phyloP scores from a whole-genome alignment of 306 rosid species.

The Sophora flavescens region DNA sequence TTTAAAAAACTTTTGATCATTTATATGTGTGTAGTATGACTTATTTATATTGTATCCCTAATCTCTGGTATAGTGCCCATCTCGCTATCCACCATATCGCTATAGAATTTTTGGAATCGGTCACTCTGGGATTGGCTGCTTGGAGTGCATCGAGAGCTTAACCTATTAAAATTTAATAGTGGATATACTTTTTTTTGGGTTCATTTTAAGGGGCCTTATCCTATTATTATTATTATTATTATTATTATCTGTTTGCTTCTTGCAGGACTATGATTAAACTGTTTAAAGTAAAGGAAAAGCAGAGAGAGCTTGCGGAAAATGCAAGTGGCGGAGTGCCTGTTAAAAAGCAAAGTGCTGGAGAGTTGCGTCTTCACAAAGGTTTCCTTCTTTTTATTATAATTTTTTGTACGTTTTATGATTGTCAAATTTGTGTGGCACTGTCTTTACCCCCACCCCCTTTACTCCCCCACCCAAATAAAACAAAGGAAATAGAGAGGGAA shows the following conservation, averaged over 20 bases:
- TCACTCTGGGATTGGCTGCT: background rate
- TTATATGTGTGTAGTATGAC: background rate
- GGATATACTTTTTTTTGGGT: no score
- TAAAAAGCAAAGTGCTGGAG: slow-evolving; percentile 95
- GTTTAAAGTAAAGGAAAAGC: slow-evolving; percentile 93
- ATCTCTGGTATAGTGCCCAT: background rate
- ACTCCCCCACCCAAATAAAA: background rate
- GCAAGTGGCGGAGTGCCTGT: slow-evolving; percentile 68
- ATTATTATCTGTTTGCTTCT: slow-evolving; percentile 1
- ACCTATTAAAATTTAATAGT: background rate
- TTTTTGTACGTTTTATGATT: background rate
- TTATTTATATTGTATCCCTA: background rate
- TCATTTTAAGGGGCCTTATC: background rate
- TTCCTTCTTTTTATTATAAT: background rate
- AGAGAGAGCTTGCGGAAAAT: slow-evolving; percentile 85
- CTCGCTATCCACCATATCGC: no score
- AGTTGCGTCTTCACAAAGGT: slow-evolving; percentile 97
- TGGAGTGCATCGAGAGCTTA: background rate
- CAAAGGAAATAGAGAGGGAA: background rate
- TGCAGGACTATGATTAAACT: slow-evolving; percentile 84
- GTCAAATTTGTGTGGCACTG: slow-evolving; percentile 21
- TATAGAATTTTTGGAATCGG: no score
- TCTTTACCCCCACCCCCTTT: background rate
- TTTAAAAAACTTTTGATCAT: background rate
- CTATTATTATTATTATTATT: background rate